These are phyloP conservation scores for Penicillium chermesinum DNA, from an alignment of 495 filamentous ascomycete genomes.

Conservation along the genomic window DNA sequence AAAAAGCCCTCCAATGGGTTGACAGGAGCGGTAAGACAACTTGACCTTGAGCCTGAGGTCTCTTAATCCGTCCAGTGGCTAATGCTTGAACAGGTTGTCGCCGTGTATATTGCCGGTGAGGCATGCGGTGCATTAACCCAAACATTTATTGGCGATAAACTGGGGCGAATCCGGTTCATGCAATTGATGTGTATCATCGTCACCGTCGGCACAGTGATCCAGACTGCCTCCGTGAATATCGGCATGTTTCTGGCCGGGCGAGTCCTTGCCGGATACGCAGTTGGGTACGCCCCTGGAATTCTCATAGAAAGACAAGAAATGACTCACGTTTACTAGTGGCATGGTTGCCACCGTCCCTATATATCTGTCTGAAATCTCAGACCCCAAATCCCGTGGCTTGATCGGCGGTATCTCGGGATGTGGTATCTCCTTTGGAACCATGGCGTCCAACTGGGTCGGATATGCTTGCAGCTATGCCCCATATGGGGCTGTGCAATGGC, in stretches of 20 bases:
- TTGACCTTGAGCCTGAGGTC: neutral
- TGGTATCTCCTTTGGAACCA: slow-evolving; percentile 54
- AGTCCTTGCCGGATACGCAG: slow-evolving; percentile 49
- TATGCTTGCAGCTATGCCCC: slow-evolving; percentile 53
- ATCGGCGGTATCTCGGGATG: slow-evolving; percentile 57
- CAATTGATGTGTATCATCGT: slow-evolving; percentile 53
- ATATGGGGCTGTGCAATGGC: slow-evolving; percentile 52
- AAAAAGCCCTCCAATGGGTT: slow-evolving; percentile 46
- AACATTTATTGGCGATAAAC: slow-evolving; percentile 49
- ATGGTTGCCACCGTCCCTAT: slow-evolving; percentile 55
- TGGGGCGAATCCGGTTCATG: slow-evolving; percentile 57
- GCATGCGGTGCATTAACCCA: slow-evolving; percentile 49
- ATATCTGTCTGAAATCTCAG: slow-evolving; percentile 55
- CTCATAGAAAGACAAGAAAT: neutral
- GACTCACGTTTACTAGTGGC: slow-evolving; percentile 25
- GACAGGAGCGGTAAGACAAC: slow-evolving; percentile 48
- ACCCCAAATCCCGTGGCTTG: slow-evolving; percentile 48
- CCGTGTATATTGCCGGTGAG: slow-evolving; percentile 58
- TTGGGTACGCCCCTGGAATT: slow-evolving; percentile 36
- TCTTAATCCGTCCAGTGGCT: no score
- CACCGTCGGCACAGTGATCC: slow-evolving; percentile 51
- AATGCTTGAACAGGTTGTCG: slow-evolving; percentile 37
- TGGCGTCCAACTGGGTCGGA: slow-evolving; percentile 56
- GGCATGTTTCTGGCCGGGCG: slow-evolving; percentile 58
- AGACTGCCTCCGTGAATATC: slow-evolving; percentile 54